Base-by-base conservation (phyloP, 2,329 filamentous ascomycete genomes). In the Talaromyces sp. region DNA sequence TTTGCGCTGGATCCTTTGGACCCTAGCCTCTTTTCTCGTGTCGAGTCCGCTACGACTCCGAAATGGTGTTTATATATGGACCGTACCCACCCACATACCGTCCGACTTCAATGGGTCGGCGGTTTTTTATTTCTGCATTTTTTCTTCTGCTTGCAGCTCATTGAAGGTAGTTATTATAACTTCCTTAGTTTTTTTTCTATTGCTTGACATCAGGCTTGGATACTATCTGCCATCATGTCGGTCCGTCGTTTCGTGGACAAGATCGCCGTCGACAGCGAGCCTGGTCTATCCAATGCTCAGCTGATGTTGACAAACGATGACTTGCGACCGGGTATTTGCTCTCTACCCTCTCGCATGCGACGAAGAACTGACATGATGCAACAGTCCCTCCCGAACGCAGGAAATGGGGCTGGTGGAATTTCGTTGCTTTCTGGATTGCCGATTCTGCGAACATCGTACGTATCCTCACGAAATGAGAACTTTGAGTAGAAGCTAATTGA, bases 281-380 rank as follows among this genome's bases (percentile, higher is more conserved):
- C 89, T 1, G 92, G 91, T 54, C 84, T 97, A 72, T 90, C 88
- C 8, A 88, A 85, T 62, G 85, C 89, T 16, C 91, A 97, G 81
- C 82, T 96, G 70, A 93, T 97, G 89, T 85, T 97, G 74, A 91
- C 87, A 70, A 97, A 97, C 76, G 80, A 91, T 75, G 91, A 95
- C 78, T 83, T 95, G 69, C 93, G 92, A 70, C 84, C 84, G 74
- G 83, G 82, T 83, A 72, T 73, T 73, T 31, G n/a, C 13, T 49
- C 31, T 16, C 24, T 9, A 16, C 16, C 19, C 64, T 33, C 1
- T 8, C n/a, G n/a, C 22, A 3, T 56, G 52, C 13, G 56, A 7
- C 14, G 14, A 33, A 37, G 35, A 37, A 13, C 41, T 63, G 31
- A 60, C 24, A 31, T n/a, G 24, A 41, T 52, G 2, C 35, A 31